phyloP scores from a whole-genome alignment of 257 asterid species.

The Parsonsia alboflavescens region DNA sequence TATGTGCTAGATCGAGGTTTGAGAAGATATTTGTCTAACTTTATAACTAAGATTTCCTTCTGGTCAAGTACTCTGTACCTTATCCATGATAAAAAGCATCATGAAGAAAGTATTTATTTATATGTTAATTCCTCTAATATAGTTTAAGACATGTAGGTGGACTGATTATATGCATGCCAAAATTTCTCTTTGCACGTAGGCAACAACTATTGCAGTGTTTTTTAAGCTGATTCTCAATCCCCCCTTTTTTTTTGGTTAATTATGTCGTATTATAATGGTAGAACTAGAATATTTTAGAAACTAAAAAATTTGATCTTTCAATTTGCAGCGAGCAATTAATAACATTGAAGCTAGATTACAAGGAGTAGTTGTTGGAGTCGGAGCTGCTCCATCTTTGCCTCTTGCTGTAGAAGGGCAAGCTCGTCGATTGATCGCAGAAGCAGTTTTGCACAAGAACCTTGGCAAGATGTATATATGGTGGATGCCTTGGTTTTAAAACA shows the following conservation, averaged over 20 bases:
- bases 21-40: background rate
- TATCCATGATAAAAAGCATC: background rate
- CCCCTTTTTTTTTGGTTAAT: background rate
- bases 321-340: conserved; percentile 81
- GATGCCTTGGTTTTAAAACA: conserved; percentile 96
- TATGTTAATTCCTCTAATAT: background rate
- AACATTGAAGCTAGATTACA: conserved; percentile 89
- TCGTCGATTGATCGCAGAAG: conserved; percentile 92
- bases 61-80: background rate
- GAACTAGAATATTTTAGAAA: conserved; percentile 4
- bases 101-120: background rate
- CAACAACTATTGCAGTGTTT: background rate
- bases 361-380: conserved; percentile 97
- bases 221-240: background rate
- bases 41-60: background rate
- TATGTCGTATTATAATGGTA: conserved; percentile 3
- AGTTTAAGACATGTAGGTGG: background rate
- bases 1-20: background rate
- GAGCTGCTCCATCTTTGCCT: conserved; percentile 96
- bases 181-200: background rate
- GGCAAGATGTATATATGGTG: conserved; percentile 99
- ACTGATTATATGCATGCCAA: background rate
- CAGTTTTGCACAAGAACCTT: conserved; percentile 81
- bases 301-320: conserved; percentile 8
- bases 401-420: conserved; percentile 99